phyloP scores from a whole-genome alignment of 2,329 filamentous ascomycete genomes.

The Penicillium sp. region DNA sequence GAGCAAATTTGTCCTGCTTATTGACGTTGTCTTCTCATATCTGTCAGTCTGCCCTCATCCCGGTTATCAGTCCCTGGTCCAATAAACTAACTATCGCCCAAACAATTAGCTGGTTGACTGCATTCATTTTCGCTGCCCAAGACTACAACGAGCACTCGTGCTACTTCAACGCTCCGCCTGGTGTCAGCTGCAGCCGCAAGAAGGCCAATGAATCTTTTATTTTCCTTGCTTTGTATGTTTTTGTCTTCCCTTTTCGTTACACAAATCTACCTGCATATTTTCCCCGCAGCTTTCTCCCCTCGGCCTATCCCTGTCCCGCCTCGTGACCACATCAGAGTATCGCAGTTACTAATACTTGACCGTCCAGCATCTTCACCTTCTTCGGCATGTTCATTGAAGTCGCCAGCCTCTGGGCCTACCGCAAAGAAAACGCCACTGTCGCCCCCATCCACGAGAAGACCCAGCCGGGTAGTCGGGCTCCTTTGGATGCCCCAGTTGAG shows the following conservation, averaged over 20 bases:
- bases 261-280: neutral
- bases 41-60: slow-evolving; percentile 39
- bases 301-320: neutral
- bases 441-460: slow-evolving; percentile 31
- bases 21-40: slow-evolving; percentile 53
- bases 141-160: slow-evolving; percentile 47
- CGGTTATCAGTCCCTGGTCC: neutral
- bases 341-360: neutral
- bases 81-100: slow-evolving; percentile 3
- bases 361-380: slow-evolving; percentile 47
- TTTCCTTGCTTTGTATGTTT: slow-evolving; percentile 51
- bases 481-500: slow-evolving; percentile 25
- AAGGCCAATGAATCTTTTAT: slow-evolving; percentile 49
- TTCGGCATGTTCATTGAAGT: slow-evolving; percentile 45
- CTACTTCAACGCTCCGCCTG: slow-evolving; percentile 37
- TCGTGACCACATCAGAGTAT: neutral
- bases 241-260: slow-evolving; percentile 19
- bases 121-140: slow-evolving; percentile 53
- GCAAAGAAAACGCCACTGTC: slow-evolving; percentile 24
- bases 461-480: slow-evolving; percentile 20
- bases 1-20: slow-evolving; percentile 42
- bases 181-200: slow-evolving; percentile 43
- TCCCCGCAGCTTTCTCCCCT: neutral
- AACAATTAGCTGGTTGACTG: slow-evolving; percentile 48
- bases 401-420: slow-evolving; percentile 40